Base-by-base conservation (phyloP, 768 basidiomycete genomes). In the Auricularia cornea region DNA sequence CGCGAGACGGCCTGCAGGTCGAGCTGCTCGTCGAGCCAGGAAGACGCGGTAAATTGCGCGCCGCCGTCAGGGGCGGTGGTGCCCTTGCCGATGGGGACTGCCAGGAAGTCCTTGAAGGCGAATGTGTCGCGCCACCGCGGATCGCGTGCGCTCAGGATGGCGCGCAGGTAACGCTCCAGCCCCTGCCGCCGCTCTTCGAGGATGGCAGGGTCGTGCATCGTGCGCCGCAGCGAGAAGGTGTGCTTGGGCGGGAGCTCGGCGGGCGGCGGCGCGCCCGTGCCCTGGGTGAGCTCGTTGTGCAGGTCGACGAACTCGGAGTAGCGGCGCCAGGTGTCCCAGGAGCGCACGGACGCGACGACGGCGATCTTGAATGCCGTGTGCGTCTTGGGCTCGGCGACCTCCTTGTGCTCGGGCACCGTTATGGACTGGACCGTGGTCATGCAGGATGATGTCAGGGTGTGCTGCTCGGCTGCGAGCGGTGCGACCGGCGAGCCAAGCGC, bases 241-340 rank as follows among this genome's bases (percentile, higher is more conserved):
- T 91, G 90, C 75, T 98, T 98, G 11, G 89, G 85, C 40, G 96
- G 96, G 23, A 98, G 83, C n/a, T 80, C 65, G 20, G 75, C 81
- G 14, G 95, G 94, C 12, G 94, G 93, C 23, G 87, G 76, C n/a
- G 85, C 82, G 18, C 87, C 87, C n/a, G 84, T 83, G n/a, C 87
- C 83, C 71, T 89, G 87, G 30, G 82, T 81, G 69, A 97, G 84
- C 69, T 94, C 89, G 8, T 83, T 82, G 73, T 95, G 84, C 6
- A 98, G 85, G 69, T 92, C 87, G 71, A 83, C 86, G 76, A 98
- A 98, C 76, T 97, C 94, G 51, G 92, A 94, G 77, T 98, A 98
- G 59, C 96, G 89, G 63, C 89, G 81, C 86, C 90, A 91, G 81
- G 97, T 90, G 63, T 89, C 85, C 94, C 95, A 98, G 72, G 92